Evolutionary conservation across 1,284 basidiomycete species (phyloP), one percentile per base, ranked within the genome.

Genomic region (Rhodotorula sp.): DNA sequence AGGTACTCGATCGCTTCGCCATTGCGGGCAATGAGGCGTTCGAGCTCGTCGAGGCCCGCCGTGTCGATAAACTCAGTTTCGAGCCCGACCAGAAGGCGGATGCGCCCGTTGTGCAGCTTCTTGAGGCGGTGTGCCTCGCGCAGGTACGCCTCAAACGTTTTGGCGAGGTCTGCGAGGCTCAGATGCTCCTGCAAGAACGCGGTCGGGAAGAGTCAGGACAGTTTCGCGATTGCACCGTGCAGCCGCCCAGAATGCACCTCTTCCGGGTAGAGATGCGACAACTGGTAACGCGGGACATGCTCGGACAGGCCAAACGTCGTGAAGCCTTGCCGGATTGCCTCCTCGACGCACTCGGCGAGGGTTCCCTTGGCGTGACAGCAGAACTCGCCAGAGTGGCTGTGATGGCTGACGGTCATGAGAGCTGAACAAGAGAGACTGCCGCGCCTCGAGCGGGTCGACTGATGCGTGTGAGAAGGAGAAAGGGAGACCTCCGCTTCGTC

Each of bases 321-420:
- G 81, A 98, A 99, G 0, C 89, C 88, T 80, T 90, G 86, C 4
- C 83, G 79, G 67, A 93, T 89, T 16, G 97, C 95, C 75, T 90
- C 88, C 9, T 84, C 80, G 1, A 97, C 89, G 21, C 95, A 90
- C 4, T 91, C 87, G 74, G 93, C 88, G 34, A 99, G 85, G 0
- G 85, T 85, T 9, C 90, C 89, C 77, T 83, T 81, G 13, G 93
- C 96, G 81, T 99, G 97, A 74, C 88, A 90, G 85, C 96, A 98
- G 83, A 97, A 99, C 80, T 97, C 90, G 46, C 96, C 96, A 12
- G 94, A 97, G 80, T 98, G 95, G 16, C 93, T 96, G 82, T 97
- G 96, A 80, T 94, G 93, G 78, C 90, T 92, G 81, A 90, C 85
- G 74, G 91, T 91, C 93, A 94, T 95, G 5, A 9, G n/a, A 34